phyloP scores from a whole-genome alignment of 2,329 filamentous ascomycete species.

The Ceratocystiopsis brevicomis region DNA sequence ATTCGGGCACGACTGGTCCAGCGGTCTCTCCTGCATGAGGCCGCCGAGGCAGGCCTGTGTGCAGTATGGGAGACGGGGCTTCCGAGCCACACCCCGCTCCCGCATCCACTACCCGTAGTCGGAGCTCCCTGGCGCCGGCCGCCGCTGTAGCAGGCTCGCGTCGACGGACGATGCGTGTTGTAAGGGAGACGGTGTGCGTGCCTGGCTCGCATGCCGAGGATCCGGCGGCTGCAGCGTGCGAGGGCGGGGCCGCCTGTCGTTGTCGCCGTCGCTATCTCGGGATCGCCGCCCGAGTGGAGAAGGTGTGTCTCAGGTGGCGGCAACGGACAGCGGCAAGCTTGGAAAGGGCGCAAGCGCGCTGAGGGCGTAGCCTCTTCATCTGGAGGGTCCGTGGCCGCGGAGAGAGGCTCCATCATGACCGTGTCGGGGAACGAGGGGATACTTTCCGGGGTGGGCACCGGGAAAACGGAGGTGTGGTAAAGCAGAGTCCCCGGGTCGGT shows the following conservation, averaged over 20 bases:
- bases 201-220: too few species aligned
- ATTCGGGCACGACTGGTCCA: background rate
- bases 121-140: background rate
- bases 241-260: too few species aligned
- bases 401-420: background rate
- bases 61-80: background rate
- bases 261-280: too few species aligned
- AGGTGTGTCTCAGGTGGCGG: too few species aligned
- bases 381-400: background rate
- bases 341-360: too few species aligned
- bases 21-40: background rate
- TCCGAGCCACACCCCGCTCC: background rate
- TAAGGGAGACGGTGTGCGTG: too few species aligned
- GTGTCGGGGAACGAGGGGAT: background rate
- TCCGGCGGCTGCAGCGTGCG: too few species aligned
- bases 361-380: too few species aligned
- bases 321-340: too few species aligned
- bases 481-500: background rate
- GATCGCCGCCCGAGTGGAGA: too few species aligned
- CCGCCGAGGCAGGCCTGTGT: conserved; percentile 1
- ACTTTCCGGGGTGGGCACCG: too few species aligned
- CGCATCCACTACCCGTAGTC: background rate
- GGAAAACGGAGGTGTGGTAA: background rate
- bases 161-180: too few species aligned
- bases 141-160: background rate